Conservation (phyloP, 2,329 filamentous ascomycete genomes). For the Mariannaea sp. region DNA sequence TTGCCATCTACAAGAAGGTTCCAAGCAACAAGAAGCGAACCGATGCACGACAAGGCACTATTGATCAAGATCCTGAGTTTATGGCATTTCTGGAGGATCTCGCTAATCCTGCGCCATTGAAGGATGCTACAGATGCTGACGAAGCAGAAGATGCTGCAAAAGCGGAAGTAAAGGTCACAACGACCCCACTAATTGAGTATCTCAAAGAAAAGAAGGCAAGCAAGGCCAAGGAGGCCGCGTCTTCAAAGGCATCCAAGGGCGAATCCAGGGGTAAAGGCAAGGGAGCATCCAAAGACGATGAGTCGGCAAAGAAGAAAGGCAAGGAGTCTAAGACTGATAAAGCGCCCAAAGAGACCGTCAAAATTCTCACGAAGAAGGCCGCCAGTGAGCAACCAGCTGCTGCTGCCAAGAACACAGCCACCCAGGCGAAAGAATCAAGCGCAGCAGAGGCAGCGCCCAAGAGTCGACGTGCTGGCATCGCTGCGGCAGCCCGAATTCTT, state of each 20-base stretch:
- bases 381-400: constrained; percentile 55
- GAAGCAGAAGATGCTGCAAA: constrained; percentile 50
- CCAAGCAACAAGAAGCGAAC: constrained; percentile 74
- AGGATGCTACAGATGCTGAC: constrained; percentile 51
- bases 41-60: constrained; percentile 88
- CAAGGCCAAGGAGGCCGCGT: constrained; percentile 59
- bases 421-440: constrained; percentile 39
- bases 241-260: constrained; percentile 56
- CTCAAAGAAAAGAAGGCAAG: constrained; percentile 91
- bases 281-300: constrained; percentile 50
- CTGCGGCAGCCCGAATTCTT: constrained; percentile 66
- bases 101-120: constrained; percentile 67
- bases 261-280: constrained; percentile 60
- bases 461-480: constrained; percentile 63
- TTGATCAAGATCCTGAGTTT: constrained; percentile 95
- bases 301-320: constrained; percentile 64
- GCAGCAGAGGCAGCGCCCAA: constrained; percentile 51
- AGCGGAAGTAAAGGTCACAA: constrained; percentile 67
- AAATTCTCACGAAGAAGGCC: constrained; percentile 65
- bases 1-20: constrained; percentile 81
- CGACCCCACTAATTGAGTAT: constrained; percentile 87
- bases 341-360: constrained; percentile 61
- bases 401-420: constrained; percentile 49
- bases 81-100: constrained; percentile 89
- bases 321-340: constrained; percentile 64